Conservation (phyloP, 2,329 filamentous ascomycete species). For the Botrytis cinerea region DNA sequence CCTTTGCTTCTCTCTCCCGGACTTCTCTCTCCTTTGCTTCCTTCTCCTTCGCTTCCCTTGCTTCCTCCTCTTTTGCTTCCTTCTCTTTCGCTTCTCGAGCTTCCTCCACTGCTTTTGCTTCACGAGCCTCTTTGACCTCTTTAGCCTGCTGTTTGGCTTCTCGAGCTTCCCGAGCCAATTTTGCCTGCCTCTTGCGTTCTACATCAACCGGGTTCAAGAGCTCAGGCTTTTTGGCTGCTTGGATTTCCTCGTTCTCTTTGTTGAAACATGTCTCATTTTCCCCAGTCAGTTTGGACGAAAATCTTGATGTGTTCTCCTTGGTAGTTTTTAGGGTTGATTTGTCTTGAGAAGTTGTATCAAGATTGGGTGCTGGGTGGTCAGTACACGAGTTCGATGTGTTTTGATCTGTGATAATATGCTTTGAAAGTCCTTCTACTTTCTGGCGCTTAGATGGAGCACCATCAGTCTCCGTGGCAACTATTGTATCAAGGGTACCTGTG, state of each 20-base stretch:
- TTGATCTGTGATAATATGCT: slow-evolving; percentile 32
- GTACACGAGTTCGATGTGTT: slow-evolving; percentile 36
- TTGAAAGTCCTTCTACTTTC: slow-evolving; percentile 50
- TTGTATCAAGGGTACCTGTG: slow-evolving; percentile 46
- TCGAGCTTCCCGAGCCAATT: slow-evolving; percentile 37
- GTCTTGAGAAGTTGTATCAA: slow-evolving; percentile 33
- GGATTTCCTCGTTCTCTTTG: slow-evolving; percentile 38
- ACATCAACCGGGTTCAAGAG: slow-evolving; percentile 33
- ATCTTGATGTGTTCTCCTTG: background rate
- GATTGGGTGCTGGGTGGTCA: slow-evolving; percentile 31
- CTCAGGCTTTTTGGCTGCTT: slow-evolving; percentile 39
- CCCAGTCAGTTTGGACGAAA: background rate
- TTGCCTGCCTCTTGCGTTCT: slow-evolving; percentile 33
- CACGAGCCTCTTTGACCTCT: slow-evolving; percentile 32
- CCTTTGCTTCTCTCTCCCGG: slow-evolving; percentile 30
- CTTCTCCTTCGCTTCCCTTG: slow-evolving; percentile 34
- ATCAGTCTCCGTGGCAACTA: slow-evolving; percentile 52
- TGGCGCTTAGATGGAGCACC: slow-evolving; percentile 58
- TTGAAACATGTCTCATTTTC: slow-evolving; percentile 41
- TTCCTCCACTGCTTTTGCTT: slow-evolving; percentile 32
- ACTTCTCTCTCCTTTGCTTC: slow-evolving; percentile 25
- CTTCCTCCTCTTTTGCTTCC: slow-evolving; percentile 41
- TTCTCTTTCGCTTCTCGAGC: slow-evolving; percentile 39
- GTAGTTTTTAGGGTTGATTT: slow-evolving; percentile 9
- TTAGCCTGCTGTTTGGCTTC: slow-evolving; percentile 38